phyloP scores from a whole-genome alignment of 345 rosid species.

The Boechera stricta region DNA sequence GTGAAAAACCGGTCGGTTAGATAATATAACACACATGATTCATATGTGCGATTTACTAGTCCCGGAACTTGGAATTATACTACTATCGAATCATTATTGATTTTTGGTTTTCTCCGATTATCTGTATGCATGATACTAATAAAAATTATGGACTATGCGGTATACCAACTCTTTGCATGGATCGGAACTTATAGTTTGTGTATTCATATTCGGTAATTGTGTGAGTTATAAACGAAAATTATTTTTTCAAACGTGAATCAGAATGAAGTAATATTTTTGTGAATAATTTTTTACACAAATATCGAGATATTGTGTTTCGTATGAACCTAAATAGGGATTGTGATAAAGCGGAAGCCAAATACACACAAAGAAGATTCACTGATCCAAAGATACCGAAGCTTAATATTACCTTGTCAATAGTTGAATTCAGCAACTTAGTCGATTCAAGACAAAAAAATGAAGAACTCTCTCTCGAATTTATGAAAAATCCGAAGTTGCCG shows the following conservation, averaged over 20 bases:
- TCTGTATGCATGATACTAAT: neutral
- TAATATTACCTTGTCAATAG: too few relatives aligned
- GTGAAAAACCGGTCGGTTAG: neutral
- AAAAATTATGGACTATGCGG: too few relatives aligned
- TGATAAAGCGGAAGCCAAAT: neutral
- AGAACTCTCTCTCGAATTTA: neutral
- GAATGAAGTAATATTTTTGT: too few relatives aligned
- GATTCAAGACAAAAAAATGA: neutral
- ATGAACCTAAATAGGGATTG: neutral
- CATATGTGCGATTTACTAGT: too few relatives aligned
- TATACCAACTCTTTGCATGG: too few relatives aligned
- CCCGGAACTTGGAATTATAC: too few relatives aligned
- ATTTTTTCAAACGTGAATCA: too few relatives aligned
- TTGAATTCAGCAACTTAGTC: neutral
- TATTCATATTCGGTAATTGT: too few relatives aligned
- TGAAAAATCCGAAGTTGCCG: neutral
- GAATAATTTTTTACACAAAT: too few relatives aligned
- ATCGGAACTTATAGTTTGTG: too few relatives aligned
- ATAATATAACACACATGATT: neutral
- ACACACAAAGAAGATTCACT: neutral
- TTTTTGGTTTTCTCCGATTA: too few relatives aligned
- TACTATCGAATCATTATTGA: neutral
- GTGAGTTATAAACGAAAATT: too few relatives aligned
- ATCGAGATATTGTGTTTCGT: neutral
- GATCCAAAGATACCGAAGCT: neutral